Base-by-base conservation (phyloP, 2,329 filamentous ascomycete genomes). In the Colletotrichum lentis region DNA sequence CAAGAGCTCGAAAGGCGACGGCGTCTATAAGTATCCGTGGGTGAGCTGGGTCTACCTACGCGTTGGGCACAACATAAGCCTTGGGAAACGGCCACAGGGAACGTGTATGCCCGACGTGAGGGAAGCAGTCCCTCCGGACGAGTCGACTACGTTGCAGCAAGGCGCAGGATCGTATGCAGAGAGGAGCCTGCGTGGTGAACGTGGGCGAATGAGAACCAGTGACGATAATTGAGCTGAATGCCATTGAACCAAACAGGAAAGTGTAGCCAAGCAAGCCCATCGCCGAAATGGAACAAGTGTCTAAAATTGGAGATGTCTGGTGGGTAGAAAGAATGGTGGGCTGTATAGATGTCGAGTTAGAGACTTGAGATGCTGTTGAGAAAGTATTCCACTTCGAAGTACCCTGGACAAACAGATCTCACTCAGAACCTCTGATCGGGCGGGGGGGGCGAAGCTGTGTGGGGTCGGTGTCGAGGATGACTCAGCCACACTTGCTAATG, bases 191-290 rank as follows among this genome's bases (percentile, higher is more conserved):
- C 41, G 16, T 47, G 57, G 22, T 53, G 63, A 53, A 69, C 67
- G 67, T 69, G 67, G 67, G 53, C 67, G 39, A 47, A 22, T 35
- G 24, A 27, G 52, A 69, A 39, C 67, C 67, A 69, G 67, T 69
- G 7, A 53, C 20, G 14, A 20, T 16, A 18, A 43, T 46, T 39
- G 39, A 53, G 50, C 1, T 46, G 18, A 22, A 20, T 39, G 18
- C 41, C 18, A 53, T 67, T 67, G 63, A 63, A 18, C 43, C 27
- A 41, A 14, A 31, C 7, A 7, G 16, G 20, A 7, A 39, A 58
- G 53, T 58, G 39, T 62, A 52, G 49, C 37, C 37, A 24, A 3
- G 16, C 37, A 24, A 3, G 16, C 37, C 31, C 14, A 27, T 18
- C 14, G 12, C 24, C 18, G 11, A 41, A 43, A 35, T 43, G 44